phyloP scores from a whole-genome alignment of 768 basidiomycete genomes.

The Hygrophoropsis aurantiaca region DNA sequence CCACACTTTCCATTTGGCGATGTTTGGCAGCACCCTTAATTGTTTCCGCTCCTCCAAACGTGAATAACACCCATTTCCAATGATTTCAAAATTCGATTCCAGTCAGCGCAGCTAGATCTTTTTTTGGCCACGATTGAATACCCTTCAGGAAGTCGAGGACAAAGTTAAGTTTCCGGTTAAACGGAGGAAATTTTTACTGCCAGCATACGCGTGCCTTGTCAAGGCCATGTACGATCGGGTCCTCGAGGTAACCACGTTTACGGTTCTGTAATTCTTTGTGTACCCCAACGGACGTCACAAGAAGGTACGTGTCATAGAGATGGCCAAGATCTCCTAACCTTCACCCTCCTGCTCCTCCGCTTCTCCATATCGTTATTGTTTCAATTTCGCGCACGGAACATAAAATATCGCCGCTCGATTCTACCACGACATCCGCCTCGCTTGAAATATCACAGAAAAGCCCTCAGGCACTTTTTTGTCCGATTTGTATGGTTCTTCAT shows the following conservation, averaged over 20 bases:
- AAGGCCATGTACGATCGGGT: slow-evolving; percentile 17
- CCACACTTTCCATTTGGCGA: slow-evolving; percentile 24
- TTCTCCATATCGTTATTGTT: slow-evolving; percentile 25
- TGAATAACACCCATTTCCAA: too few species aligned
- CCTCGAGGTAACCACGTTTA: slow-evolving; percentile 35
- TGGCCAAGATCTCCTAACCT: slow-evolving; percentile 1
- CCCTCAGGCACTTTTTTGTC: too few species aligned
- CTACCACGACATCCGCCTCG: too few species aligned
- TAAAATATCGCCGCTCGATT: too few species aligned
- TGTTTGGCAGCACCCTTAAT: slow-evolving; percentile 34
- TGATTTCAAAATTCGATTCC: too few species aligned
- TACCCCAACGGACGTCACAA: slow-evolving; percentile 10
- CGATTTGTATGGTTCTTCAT: too few species aligned
- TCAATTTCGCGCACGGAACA: too few species aligned
- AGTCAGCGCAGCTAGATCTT: too few species aligned
- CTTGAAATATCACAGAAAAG: too few species aligned
- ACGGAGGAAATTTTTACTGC: slow-evolving; percentile 25
- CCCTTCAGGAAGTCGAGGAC: slow-evolving; percentile 11
- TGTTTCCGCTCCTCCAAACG: neutral
- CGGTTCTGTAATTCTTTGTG: slow-evolving; percentile 7
- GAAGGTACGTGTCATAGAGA: neutral
- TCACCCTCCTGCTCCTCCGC: neutral
- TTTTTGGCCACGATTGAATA: too few species aligned
- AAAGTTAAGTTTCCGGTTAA: slow-evolving; percentile 32
- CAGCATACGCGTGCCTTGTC: slow-evolving; percentile 5